Conservation (phyloP, 495 filamentous ascomycete genomes). For the Sphaerosporella brunnea region DNA sequence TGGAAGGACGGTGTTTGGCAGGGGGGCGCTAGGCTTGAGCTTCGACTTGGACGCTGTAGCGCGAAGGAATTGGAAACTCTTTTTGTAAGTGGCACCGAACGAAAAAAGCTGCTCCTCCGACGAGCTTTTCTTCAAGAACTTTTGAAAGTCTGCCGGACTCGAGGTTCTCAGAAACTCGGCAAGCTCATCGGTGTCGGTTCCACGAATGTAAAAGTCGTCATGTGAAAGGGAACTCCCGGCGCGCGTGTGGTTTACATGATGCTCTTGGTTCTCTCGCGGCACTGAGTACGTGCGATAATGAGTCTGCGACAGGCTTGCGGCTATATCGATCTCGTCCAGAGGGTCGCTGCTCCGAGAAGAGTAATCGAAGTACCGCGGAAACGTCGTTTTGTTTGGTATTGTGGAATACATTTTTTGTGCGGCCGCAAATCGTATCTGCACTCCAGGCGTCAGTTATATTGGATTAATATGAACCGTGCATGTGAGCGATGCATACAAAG, state of each 20-base stretch:
- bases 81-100: slow-evolving; percentile 4
- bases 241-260: slow-evolving; percentile 10
- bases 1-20: slow-evolving; percentile 13
- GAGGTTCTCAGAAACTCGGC: slow-evolving; percentile 21
- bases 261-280: not conserved
- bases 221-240: slow-evolving; percentile 9
- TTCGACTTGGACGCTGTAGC: slow-evolving; percentile 6
- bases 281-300: slow-evolving; percentile 17
- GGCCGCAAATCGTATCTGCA: too few species aligned
- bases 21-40: slow-evolving; percentile 1
- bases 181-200: slow-evolving; percentile 18
- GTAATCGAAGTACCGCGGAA: slow-evolving; percentile 13
- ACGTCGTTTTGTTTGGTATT: not conserved
- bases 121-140: slow-evolving; percentile 9
- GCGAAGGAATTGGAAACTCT: slow-evolving; percentile 18
- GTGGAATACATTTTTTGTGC: slow-evolving; percentile 1
- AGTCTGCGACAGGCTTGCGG: slow-evolving; percentile 6
- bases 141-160: slow-evolving; percentile 17
- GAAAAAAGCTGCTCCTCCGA: slow-evolving; percentile 9
- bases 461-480: too few species aligned
- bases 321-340: slow-evolving; percentile 9
- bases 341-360: slow-evolving; percentile 10
- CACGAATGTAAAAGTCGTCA: slow-evolving; percentile 12
- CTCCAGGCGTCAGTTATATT: too few species aligned
- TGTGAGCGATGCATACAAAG: too few species aligned